Percentiles rank a stretch among this genome's conserved stretches.
phyloP scores from a whole-genome alignment of 805 yeast species.

The Candida coquimbonensis region DNA sequence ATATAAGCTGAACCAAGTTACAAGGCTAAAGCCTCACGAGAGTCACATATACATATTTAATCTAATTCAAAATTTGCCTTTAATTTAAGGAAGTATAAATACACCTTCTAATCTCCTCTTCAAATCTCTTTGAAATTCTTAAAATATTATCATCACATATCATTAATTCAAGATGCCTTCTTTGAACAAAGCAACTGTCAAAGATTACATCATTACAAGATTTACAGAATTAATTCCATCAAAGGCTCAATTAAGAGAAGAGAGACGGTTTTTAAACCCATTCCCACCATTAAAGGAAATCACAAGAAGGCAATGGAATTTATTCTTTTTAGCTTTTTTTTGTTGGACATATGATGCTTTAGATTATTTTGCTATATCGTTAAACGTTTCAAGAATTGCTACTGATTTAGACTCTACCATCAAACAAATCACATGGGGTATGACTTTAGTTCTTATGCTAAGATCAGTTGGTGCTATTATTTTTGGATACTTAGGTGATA shows the following conservation, averaged over 20 bases:
- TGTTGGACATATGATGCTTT: constrained; percentile 66
- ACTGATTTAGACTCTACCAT: constrained; percentile 35
- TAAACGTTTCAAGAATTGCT: constrained; percentile 44
- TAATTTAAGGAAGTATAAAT: not conserved
- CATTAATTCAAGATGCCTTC: not conserved
- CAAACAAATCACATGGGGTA: constrained; percentile 48
- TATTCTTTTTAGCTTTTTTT: constrained; percentile 43
- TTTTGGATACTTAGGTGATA: constrained; percentile 56
- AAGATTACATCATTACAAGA: constrained; percentile 30
- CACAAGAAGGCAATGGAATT: constrained; percentile 45
- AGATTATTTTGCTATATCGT: constrained; percentile 53
- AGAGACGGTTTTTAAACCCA: constrained; percentile 49
- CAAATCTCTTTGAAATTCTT: not conserved
- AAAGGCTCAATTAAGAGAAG: constrained; percentile 30
- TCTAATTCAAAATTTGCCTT: too few relatives aligned
- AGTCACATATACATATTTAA: too few relatives aligned
- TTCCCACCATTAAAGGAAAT: constrained; percentile 46
- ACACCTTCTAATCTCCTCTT: not conserved
- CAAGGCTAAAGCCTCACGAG: too few relatives aligned
- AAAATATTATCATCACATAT: not conserved
- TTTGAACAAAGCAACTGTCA: not conserved
- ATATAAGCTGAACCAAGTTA: too few relatives aligned
- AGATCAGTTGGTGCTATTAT: constrained; percentile 58
- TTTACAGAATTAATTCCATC: constrained; percentile 44
- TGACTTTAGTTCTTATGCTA: constrained; percentile 61